Conservation (phyloP, 2,329 filamentous ascomycete genomes). For the Didymella segeticola region DNA sequence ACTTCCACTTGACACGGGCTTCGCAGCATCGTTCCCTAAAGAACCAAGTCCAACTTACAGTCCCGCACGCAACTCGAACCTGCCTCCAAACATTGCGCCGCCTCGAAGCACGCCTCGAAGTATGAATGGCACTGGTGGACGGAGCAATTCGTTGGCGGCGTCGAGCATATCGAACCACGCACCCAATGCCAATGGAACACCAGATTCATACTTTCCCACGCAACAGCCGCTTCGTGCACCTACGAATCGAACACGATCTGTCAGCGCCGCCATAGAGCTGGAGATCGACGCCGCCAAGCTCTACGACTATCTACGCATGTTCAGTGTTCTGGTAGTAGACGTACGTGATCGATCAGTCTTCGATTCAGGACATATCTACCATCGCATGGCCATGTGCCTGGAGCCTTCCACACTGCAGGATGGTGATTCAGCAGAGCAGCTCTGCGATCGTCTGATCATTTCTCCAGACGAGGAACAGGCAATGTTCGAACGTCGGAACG, state of each 20-base stretch:
- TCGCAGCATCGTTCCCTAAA: conserved; percentile 69
- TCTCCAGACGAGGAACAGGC: conserved; percentile 76
- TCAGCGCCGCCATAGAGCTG: conserved; percentile 62
- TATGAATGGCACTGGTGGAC: conserved; percentile 62
- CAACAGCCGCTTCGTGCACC: conserved; percentile 25
- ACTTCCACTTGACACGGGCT: conserved; percentile 58
- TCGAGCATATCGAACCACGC: conserved; percentile 48
- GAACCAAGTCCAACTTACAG: conserved; percentile 79
- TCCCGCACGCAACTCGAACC: conserved; percentile 74
- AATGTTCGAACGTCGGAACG: conserved; percentile 73
- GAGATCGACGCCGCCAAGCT: conserved; percentile 75
- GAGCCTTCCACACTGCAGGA: conserved; percentile 80
- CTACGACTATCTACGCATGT: conserved; percentile 71
- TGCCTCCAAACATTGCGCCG: conserved; percentile 68
- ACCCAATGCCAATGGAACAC: conserved; percentile 44
- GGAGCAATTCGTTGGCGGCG: conserved; percentile 61
- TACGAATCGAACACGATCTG: conserved; percentile 46
- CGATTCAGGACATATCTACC: conserved; percentile 87
- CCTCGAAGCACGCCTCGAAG: conserved; percentile 70
- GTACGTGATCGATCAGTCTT: conserved; percentile 80
- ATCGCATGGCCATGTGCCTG: conserved; percentile 84
- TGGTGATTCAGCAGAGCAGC: conserved; percentile 68
- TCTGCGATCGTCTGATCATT: conserved; percentile 72
- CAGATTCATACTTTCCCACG: conserved; percentile 53
- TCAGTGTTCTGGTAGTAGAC: conserved; percentile 81